Conservation (phyloP, 768 basidiomycete genomes). For the Mycena indigotica region DNA sequence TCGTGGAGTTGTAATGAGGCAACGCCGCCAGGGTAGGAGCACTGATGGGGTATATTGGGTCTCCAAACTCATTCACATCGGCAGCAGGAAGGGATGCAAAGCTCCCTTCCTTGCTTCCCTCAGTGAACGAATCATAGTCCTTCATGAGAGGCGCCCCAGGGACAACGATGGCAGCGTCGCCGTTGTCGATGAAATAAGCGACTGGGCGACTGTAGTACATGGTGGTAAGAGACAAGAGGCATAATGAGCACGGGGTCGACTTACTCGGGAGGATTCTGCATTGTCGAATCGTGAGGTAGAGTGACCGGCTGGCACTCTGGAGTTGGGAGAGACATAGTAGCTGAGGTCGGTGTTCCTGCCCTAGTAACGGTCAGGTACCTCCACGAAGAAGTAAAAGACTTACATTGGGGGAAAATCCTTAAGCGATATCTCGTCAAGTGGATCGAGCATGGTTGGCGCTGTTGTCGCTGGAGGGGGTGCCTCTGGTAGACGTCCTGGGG, state of each 20-base stretch:
- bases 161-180: conserved; percentile 30
- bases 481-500: neutral
- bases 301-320: conserved; percentile 14
- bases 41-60: conserved; percentile 37
- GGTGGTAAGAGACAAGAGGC: conserved; percentile 7
- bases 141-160: conserved; percentile 54
- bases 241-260: neutral
- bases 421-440: conserved; percentile 19
- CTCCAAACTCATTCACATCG: conserved; percentile 37
- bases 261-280: conserved; percentile 14
- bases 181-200: conserved; percentile 18
- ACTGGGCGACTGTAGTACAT: conserved; percentile 14
- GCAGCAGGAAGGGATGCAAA: conserved; percentile 49
- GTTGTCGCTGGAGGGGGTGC: conserved; percentile 8
- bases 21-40: conserved; percentile 35
- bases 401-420: conserved; percentile 24
- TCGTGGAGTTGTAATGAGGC: conserved; percentile 23
- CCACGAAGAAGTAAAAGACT: conserved; percentile 5
- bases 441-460: conserved; percentile 19
- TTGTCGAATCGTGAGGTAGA: conserved; percentile 7
- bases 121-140: conserved; percentile 63
- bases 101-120: conserved; percentile 54
- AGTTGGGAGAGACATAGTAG: conserved; percentile 24
- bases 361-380: conserved; percentile 12
- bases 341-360: conserved; percentile 22